Evolutionary conservation across 2,329 filamentous ascomycete species (phyloP).

Genomic region (Fusarium beomiforme): DNA sequence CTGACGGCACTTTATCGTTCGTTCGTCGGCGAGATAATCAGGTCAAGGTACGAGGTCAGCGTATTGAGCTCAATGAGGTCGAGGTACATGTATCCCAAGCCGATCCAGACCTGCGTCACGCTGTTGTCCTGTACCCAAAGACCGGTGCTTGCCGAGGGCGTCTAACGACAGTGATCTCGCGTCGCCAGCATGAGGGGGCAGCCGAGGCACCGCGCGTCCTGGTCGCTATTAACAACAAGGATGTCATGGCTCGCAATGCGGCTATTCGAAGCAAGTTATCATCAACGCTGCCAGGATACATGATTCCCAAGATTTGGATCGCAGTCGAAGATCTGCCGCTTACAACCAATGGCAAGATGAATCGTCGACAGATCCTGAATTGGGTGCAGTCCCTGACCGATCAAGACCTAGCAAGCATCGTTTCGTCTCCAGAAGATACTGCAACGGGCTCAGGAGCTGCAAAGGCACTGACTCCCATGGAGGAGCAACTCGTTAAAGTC

Average conservation of each 20-base stretch:
- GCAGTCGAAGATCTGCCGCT: neutral
- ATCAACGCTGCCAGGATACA: neutral
- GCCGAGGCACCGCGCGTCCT: neutral
- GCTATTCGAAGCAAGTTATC: neutral
- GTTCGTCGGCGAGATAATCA: conserved; percentile 43
- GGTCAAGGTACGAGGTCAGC: conserved; percentile 44
- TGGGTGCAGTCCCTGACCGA: neutral
- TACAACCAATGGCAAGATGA: neutral
- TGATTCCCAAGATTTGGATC: neutral
- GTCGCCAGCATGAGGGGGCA: neutral
- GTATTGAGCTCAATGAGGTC: conserved; percentile 13
- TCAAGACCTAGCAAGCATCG: neutral
- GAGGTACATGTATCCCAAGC: neutral
- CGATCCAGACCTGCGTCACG: neutral
- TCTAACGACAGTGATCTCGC: neutral
- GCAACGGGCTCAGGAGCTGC: neutral
- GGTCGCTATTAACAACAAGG: neutral
- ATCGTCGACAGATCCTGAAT: neutral
- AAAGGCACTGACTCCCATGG: neutral
- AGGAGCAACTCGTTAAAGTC: neutral
- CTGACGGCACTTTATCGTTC: conserved; percentile 1
- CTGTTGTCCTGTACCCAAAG: neutral
- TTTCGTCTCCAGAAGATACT: neutral
- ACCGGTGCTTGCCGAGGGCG: neutral
- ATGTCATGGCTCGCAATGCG: neutral